A percentile compares a stretch with the other conserved stretches of the same genome.
Evolutionary conservation across 2,329 filamentous ascomycete species (phyloP).

Genomic region (Aspergillus ruber): DNA sequence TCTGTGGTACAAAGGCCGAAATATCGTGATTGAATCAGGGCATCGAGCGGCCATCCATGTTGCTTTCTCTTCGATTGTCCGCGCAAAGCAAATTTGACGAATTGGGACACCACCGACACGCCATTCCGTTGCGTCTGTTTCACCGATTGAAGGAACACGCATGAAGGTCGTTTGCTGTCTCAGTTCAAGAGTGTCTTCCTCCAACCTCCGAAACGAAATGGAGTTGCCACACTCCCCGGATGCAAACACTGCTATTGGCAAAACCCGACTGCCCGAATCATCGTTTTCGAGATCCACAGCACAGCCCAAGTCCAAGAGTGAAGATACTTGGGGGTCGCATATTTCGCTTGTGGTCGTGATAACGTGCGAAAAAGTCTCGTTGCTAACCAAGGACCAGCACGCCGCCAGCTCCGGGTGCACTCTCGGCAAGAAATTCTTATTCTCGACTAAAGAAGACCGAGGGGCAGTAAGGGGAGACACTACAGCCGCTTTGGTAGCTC

Average conservation of each 20-base stretch:
- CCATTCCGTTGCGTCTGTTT: constrained; percentile 44
- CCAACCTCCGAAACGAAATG: constrained; percentile 39
- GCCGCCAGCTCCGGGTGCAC: constrained; percentile 32
- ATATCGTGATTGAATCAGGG: constrained; percentile 40
- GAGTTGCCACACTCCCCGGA: constrained; percentile 43
- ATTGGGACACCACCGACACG: constrained; percentile 44
- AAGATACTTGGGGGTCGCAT: constrained; percentile 32
- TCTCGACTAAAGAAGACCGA: constrained; percentile 12
- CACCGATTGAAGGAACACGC: constrained; percentile 37
- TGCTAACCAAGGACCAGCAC: constrained; percentile 21
- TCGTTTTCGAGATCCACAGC: constrained; percentile 34
- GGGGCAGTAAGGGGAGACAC: constrained; percentile 14
- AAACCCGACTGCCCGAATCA: constrained; percentile 17
- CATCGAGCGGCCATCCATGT: constrained; percentile 49
- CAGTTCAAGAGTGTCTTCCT: constrained; percentile 22
- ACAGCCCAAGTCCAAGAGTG: constrained; percentile 45
- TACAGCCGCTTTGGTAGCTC: constrained; percentile 22
- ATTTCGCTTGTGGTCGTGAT: constrained; percentile 20
- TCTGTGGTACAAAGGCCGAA: constrained; percentile 38
- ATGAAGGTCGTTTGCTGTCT: constrained; percentile 10
- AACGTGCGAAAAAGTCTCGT: constrained; percentile 27
- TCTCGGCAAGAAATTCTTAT: constrained; percentile 19
- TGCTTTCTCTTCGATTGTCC: constrained; percentile 33
- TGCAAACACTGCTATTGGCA: constrained; percentile 32
- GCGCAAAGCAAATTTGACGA: constrained; percentile 49